Evolutionary conservation across 1,284 basidiomycete species (phyloP), one percentile per base, ranked within the genome.

Genomic region (Cutaneotrichosporon sp.): DNA sequence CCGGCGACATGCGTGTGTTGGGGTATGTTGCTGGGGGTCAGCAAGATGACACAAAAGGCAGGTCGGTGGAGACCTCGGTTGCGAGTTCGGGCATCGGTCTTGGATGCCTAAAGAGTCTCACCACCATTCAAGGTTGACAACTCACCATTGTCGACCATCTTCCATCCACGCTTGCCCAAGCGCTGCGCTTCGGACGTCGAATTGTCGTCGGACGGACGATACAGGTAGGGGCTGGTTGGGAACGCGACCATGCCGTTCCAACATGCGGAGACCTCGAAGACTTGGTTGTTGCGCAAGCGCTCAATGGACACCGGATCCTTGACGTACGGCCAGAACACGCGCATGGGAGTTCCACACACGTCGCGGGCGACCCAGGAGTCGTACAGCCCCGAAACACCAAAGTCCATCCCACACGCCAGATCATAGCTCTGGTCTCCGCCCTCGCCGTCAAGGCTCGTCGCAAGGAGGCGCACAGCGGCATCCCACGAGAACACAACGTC

Each of bases 321-420:
- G 59, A 81, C 79, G 62, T 79, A 82, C 0, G 82, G 82, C 79
- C 79, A 83, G 52, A 78, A 75, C 10, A 73, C 68, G 20, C 78
- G 76, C 4, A 75, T 63, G 4, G 79, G 75, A 4, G 67, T 63
- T 12, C 70, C 78, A 51, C 76, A 75, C 49, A 72, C 66, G 61
- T 77, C 79, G 49, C 72, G 73, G 5, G 75, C 65, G 20, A 79
- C 79, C 78, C 78, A 80, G 37, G 76, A 76, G 55, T 80, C 79
- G 63, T 81, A 80, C 29, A 63, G 44, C 14, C 62, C 63, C 24
- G 73, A 68, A 38, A 74, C 65, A 22, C 69, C 72, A 41, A 79
- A 78, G 69, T 83, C 82, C 60, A 81, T 67, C 12, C 75, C 82
- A 51, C 82, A 83, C 7, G 74, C 81, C 65, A 82, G 79, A 58